Conservation (phyloP, 2,329 filamentous ascomycete genomes). For the Aspergillus tamarii region DNA sequence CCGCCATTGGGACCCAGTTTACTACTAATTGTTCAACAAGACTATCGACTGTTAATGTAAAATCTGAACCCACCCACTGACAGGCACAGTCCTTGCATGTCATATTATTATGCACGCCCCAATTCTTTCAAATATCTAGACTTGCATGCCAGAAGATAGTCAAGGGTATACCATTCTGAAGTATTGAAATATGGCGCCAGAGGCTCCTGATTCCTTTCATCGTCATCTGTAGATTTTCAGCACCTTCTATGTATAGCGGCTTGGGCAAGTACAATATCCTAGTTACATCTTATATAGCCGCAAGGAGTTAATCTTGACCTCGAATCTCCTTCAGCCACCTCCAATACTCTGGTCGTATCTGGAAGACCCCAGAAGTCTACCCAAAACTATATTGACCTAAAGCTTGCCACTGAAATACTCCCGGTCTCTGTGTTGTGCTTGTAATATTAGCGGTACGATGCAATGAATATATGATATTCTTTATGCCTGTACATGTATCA, state of each 20-base stretch:
- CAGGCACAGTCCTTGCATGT: background rate
- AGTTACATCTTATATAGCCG: background rate
- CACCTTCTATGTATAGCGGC: background rate
- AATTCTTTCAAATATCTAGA: background rate
- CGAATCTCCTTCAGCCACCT: too few relatives aligned
- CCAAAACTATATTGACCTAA: background rate
- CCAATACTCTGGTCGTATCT: too few relatives aligned
- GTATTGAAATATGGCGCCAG: background rate
- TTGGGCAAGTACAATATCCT: background rate
- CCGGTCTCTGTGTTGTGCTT: background rate
- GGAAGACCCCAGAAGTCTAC: too few relatives aligned
- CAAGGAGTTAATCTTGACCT: background rate
- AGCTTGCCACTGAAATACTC: background rate
- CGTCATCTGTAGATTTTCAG: background rate
- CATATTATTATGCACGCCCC: background rate
- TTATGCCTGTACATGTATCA: background rate
- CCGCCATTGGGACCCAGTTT: too few relatives aligned
- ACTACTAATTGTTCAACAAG: background rate
- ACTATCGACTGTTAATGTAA: background rate
- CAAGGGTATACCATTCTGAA: background rate
- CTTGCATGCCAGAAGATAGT: background rate
- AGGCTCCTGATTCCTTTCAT: background rate
- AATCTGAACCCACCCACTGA: background rate
- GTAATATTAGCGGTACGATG: background rate
- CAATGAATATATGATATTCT: background rate